Evolutionary conservation across 345 rosid species (phyloP), one percentile per base, ranked within the genome.

Genomic region (Euclidium syriacum): DNA sequence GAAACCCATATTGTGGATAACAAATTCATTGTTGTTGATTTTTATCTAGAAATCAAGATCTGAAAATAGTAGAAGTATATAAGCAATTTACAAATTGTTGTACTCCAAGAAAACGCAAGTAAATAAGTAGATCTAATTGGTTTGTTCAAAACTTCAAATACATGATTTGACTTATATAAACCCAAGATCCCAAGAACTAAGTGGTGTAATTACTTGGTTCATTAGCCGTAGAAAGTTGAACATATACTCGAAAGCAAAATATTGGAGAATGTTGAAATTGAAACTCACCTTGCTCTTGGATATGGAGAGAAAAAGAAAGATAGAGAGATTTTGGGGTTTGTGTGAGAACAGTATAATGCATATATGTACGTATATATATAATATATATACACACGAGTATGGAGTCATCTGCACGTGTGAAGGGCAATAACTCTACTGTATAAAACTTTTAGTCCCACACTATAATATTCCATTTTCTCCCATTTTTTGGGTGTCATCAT

Each of bases 1-100:
- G 75, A 10, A 34, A 79, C 72, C 90, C 86, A 84, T 67, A 68
- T 79, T 17, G 77, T 34, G 7, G 81, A 53, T 55, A 71, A 64
- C 25, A 42, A 16, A 41, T 77, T 75, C 88, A 36, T 52, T 26
- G 42, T 1, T 44, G 34, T 30, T 18, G 16, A 52, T 55, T 55
- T 39, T 54, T 20, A 38, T 58, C n/a, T 15, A 19, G 26, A 10
- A 38, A 26, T 50, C 39, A 60, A 50, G 46, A 38, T 50, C 54
- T 68, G 67, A 33, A 42, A 44, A 35, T 39, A 20, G 20, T 18
- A 6, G 10, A 27, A 20, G 16, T 36, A 36, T 7, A 30, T 25
- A 20, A 17, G 25, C 6, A 26, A 24, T 24, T 16, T 8, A 44
- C 11, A 34, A 30, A 14, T 52, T 40, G 17, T 1, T 22, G 22